Evolutionary conservation across 768 basidiomycete genomes (phyloP).

Genomic region (Lenzites betulinus): DNA sequence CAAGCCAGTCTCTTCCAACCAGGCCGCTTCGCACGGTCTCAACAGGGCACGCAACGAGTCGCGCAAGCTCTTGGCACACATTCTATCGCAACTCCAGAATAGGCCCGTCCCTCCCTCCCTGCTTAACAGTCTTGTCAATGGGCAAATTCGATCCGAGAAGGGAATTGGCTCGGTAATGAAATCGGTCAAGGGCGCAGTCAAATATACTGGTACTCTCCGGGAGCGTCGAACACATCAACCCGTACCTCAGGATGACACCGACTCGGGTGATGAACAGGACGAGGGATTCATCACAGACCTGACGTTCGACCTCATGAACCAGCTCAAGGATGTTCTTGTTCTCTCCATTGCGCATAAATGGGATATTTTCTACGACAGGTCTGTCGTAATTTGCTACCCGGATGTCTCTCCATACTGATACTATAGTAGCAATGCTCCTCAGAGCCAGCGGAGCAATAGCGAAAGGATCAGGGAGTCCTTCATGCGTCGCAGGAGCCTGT

Average conservation of each 20-base stretch:
- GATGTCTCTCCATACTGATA: background rate
- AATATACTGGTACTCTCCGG: constrained; percentile 26
- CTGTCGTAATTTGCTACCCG: constrained; percentile 3
- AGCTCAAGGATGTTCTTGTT: constrained; percentile 60
- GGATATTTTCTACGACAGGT: constrained; percentile 65
- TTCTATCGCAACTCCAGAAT: constrained; percentile 62
- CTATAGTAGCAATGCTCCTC: background rate
- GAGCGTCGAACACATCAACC: constrained; percentile 21
- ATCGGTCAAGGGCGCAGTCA: constrained; percentile 26
- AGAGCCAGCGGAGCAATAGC: constrained; percentile 19
- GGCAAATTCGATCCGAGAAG: constrained; percentile 16
- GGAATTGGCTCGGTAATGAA: constrained; percentile 21
- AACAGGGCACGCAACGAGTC: constrained; percentile 58
- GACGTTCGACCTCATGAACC: constrained; percentile 63
- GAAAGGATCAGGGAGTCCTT: constrained; percentile 17
- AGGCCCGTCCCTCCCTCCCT: constrained; percentile 57
- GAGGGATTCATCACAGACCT: constrained; percentile 60
- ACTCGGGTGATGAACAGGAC: constrained; percentile 34
- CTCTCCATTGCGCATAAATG: constrained; percentile 59
- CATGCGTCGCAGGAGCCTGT: constrained; percentile 13
- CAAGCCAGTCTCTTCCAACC: constrained; percentile 18
- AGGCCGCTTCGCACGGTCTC: constrained; percentile 27
- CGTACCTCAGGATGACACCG: constrained; percentile 43
- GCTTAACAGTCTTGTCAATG: constrained; percentile 38
- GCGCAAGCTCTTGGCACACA: constrained; percentile 66